Evolutionary conservation across 2,329 filamentous ascomycete genomes (phyloP).

Genomic region (Colletotrichum noveboracense): DNA sequence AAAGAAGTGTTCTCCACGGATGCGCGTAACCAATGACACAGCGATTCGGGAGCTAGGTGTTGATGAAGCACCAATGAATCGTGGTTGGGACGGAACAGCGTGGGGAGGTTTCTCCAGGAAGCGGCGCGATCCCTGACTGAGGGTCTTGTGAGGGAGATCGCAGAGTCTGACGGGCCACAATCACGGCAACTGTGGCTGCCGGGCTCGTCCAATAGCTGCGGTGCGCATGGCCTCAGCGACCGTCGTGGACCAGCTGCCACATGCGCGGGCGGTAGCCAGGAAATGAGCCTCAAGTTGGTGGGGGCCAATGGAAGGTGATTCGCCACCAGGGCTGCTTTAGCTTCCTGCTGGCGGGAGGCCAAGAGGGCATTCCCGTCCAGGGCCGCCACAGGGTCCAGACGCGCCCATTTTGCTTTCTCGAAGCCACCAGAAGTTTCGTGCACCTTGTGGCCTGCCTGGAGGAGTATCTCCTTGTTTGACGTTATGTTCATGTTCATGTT

Average conservation of each 20-base stretch:
- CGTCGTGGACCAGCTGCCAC: not conserved
- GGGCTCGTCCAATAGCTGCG: not conserved
- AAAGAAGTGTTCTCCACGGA: not conserved
- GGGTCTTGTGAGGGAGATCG: not conserved
- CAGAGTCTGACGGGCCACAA: not conserved
- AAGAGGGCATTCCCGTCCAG: not conserved
- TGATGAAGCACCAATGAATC: not conserved
- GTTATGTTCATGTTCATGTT: not conserved
- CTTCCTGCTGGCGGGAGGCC: not conserved
- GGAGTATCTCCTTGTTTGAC: not conserved
- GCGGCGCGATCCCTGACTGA: not conserved
- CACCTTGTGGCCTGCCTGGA: not conserved
- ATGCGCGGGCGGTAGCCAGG: not conserved
- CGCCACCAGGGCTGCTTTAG: not conserved
- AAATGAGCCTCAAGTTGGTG: constrained; percentile 3
- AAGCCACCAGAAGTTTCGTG: constrained; percentile 5
- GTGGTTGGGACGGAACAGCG: not conserved
- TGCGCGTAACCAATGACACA: not conserved
- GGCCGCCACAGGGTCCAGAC: not conserved
- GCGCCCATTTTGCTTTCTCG: not conserved
- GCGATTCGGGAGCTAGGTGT: not conserved
- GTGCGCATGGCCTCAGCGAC: not conserved
- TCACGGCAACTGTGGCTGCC: not conserved
- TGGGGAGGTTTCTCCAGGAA: not conserved
- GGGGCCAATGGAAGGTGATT: not conserved